Conservation (phyloP, 2,329 filamentous ascomycete species). For the Stachybotrys echinatus region DNA sequence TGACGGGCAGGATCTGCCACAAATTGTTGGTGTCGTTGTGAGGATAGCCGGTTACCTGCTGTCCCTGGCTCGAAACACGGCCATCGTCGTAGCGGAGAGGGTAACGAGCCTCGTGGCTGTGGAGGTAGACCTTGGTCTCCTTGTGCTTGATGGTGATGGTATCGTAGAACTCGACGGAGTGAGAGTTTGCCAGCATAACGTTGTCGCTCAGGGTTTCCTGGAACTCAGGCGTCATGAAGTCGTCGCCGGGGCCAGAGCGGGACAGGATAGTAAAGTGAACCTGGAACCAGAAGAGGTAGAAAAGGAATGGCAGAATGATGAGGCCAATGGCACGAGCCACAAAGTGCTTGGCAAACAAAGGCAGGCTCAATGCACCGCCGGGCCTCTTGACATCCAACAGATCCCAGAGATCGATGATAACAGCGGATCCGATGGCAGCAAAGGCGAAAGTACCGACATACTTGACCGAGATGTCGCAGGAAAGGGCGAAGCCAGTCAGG, state of each 20-base stretch:
- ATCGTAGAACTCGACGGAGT: conserved; percentile 88
- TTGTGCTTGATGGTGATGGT: conserved; percentile 86
- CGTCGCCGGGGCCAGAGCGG: conserved; percentile 88
- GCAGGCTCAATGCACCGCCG: conserved; percentile 72
- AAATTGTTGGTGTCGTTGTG: conserved; percentile 99
- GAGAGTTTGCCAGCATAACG: conserved; percentile 78
- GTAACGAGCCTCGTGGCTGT: conserved; percentile 86
- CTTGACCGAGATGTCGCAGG: conserved; percentile 97
- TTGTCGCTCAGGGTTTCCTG: conserved; percentile 97
- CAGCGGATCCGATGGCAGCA: conserved; percentile 91
- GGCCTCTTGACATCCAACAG: conserved; percentile 83
- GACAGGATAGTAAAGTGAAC: conserved; percentile 91
- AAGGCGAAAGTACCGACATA: conserved; percentile 97
- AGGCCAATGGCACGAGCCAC: conserved; percentile 78
- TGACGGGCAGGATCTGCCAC: conserved; percentile 82
- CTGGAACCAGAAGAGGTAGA: conserved; percentile 99
- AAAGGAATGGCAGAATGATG: conserved; percentile 87
- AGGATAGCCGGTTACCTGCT: conserved; percentile 97
- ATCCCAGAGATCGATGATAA: conserved; percentile 92
- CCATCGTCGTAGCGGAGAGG: conserved; percentile 96
- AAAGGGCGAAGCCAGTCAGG: conserved; percentile 87
- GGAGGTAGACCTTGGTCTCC: conserved; percentile 93
- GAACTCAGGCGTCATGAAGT: conserved; percentile 98
- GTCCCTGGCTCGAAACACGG: conserved; percentile 92
- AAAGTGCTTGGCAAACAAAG: conserved; percentile 85